Conservation (phyloP, 1,139 yeast genomes). For the Lodderomyces margitis region DNA sequence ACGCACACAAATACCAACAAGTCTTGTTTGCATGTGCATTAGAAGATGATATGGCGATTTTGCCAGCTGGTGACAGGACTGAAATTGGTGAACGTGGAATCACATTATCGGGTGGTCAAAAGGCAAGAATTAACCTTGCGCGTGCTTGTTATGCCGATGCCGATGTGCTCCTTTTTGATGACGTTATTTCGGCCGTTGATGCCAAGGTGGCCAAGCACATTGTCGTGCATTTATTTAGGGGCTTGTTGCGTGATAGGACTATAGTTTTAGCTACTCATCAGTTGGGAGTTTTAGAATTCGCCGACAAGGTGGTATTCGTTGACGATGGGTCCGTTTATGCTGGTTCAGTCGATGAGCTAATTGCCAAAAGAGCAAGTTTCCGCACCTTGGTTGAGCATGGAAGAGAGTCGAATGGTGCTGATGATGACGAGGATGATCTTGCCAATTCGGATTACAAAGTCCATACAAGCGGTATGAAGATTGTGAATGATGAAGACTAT, state of each 20-base stretch:
- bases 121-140: conserved; percentile 42
- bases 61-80: conserved; percentile 38
- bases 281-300: conserved; percentile 31
- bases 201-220: conserved; percentile 41
- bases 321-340: conserved; percentile 36
- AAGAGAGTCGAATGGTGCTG: conserved; percentile 16
- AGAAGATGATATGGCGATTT: conserved; percentile 33
- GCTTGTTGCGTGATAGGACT: conserved; percentile 28
- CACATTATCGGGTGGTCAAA: conserved; percentile 44
- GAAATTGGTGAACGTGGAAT: conserved; percentile 46
- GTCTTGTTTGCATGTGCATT: conserved; percentile 40
- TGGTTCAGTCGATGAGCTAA: conserved; percentile 31
- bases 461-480: conserved; percentile 8
- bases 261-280: conserved; percentile 41
- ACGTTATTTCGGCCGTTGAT: conserved; percentile 44
- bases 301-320: conserved; percentile 32
- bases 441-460: conserved; percentile 1
- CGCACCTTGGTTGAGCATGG: conserved; percentile 28
- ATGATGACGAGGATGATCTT: conserved; percentile 1
- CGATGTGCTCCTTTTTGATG: conserved; percentile 36
- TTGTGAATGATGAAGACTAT: conserved; percentile 13
- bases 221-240: conserved; percentile 32
- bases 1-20: conserved; percentile 25
- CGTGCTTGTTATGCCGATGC: conserved; percentile 40
- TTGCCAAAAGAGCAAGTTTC: conserved; percentile 24